Conservation (phyloP, 2,329 filamentous ascomycete species). For the Incumbomyces delicatus region DNA sequence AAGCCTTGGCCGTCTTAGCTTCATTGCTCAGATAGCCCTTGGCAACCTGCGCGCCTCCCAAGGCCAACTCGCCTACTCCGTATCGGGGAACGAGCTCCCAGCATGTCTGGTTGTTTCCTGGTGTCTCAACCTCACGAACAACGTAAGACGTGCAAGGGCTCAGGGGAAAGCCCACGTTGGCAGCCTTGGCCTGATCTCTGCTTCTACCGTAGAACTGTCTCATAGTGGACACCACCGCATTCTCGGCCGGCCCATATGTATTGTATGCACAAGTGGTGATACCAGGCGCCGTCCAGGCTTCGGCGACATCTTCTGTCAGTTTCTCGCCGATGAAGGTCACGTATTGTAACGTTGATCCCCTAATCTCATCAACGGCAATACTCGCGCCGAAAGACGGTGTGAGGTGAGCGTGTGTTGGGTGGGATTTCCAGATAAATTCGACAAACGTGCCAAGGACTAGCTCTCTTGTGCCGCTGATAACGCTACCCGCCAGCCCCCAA, state of each 20-base stretch:
- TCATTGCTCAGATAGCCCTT: constrained; percentile 69
- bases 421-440: constrained; percentile 21
- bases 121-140: background rate
- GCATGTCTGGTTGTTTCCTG: no score
- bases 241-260: constrained; percentile 33
- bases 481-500: constrained; percentile 22
- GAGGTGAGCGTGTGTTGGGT: constrained; percentile 25
- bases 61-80: constrained; percentile 30
- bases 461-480: constrained; percentile 23
- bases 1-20: background rate
- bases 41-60: constrained; percentile 54
- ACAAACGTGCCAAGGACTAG: constrained; percentile 24
- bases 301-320: constrained; percentile 25
- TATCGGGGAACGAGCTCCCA: background rate
- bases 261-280: constrained; percentile 26
- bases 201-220: background rate
- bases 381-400: constrained; percentile 27
- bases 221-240: constrained; percentile 25
- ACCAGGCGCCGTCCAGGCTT: constrained; percentile 28
- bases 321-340: constrained; percentile 29
- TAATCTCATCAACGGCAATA: constrained; percentile 17
- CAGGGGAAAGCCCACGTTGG: background rate
- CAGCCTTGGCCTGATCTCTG: background rate
- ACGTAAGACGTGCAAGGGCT: background rate
- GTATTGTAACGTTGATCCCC: constrained; percentile 25